Base-by-base conservation (phyloP, 148 eudicot species). In the Nyssa sinensis region DNA sequence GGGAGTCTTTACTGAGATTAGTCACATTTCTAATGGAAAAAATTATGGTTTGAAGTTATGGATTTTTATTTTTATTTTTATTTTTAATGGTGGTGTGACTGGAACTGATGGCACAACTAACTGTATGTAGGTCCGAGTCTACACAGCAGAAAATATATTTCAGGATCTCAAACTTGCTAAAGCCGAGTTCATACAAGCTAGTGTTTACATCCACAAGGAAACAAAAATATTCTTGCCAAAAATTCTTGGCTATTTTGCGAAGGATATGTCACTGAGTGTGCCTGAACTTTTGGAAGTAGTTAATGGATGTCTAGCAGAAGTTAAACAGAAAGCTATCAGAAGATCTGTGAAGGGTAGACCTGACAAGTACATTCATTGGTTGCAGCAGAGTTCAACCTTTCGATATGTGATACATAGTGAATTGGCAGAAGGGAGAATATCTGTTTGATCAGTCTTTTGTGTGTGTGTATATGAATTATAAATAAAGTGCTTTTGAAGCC, bases 231-330 rank as follows among this genome's bases (percentile, higher is more conserved):
- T 75, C 25, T 70, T 87, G 72, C 90, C 90, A 17, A 87, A 87
- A 71, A 84, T 82, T 61, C 71, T 87, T 8, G 41, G 69, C 76
- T 75, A 80, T 44, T 87, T 71, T 61, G 90, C 81, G 7, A 87
- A 82, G 75, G 90, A 84, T 63, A 87, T 76, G 84, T 78, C 90
- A 29, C 58, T 87, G 24, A 76, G 74, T 71, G 77, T 78, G 73
- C 53, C 76, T 33, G 77, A 61, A 34, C 79, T 87, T 39, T 44
- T 87, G 67, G 81, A 87, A 67, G 74, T 71, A 33, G 78, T 87
- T 30, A 53, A 67, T 47, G 78, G 24, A 4, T 78, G 84, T 65
- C 74, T 84, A 30, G 49, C 82, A 12, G 77, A 74, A 58, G 62
- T 39, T 67, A 84, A 76, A 60, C 81, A 74, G 55, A 77, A 75